Evolutionary conservation across 148 eudicot species (phyloP).

Genomic region (Cornus kousa): DNA sequence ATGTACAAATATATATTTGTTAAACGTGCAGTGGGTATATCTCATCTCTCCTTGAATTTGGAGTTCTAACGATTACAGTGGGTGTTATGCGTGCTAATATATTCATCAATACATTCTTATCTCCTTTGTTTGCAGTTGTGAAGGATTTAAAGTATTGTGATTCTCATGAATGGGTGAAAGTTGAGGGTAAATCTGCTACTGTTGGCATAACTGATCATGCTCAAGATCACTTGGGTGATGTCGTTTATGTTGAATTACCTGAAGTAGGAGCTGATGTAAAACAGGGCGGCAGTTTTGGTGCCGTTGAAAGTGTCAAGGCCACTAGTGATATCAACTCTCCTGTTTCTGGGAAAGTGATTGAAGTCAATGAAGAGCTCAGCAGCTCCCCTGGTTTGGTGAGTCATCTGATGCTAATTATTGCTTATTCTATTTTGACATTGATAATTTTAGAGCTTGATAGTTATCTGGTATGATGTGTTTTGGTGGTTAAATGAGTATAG

Average conservation of each 20-base stretch:
- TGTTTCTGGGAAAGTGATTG: conserved; percentile 74
- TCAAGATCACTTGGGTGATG: conserved; percentile 88
- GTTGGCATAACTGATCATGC: conserved; percentile 96
- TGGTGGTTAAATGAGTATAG: neutral
- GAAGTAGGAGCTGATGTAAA: conserved; percentile 69
- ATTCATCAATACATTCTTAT: neutral
- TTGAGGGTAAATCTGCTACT: conserved; percentile 65
- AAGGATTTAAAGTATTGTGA: conserved; percentile 73
- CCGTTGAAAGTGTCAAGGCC: conserved; percentile 96
- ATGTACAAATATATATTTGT: too few relatives aligned
- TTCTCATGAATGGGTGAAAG: conserved; percentile 94
- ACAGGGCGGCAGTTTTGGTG: conserved; percentile 77
- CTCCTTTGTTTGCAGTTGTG: conserved; percentile 46
- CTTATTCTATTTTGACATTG: neutral
- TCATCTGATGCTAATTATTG: conserved; percentile 2
- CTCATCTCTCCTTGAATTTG: neutral
- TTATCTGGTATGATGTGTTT: neutral
- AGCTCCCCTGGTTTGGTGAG: conserved; percentile 73
- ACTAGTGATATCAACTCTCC: conserved; percentile 94
- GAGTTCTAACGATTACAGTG: neutral
- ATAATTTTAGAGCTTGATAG: too few relatives aligned
- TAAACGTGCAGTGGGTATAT: too few relatives aligned
- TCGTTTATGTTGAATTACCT: conserved; percentile 83
- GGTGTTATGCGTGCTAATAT: neutral
- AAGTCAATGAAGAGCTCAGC: conserved; percentile 64